A percentile compares a stretch with the other conserved stretches of the same genome.
phyloP scores from a whole-genome alignment of 441 rosid genomes.

The Corymbia calophylla region DNA sequence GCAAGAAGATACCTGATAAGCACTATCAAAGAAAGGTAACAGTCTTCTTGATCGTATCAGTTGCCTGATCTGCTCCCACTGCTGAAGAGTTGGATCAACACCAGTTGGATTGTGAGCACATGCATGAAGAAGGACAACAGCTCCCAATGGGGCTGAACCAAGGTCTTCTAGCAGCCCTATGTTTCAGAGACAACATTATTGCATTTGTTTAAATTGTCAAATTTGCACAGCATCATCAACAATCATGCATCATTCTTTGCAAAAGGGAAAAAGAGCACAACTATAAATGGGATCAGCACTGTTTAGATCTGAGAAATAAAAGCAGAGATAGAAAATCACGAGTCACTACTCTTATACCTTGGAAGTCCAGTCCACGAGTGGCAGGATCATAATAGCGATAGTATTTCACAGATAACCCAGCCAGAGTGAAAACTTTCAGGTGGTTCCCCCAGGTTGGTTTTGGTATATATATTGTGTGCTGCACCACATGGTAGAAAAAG shows the following conservation, averaged over 20 bases:
- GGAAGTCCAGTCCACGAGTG: slow-evolving; percentile 16
- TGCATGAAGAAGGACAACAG: slow-evolving; percentile 19
- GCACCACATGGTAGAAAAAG: neutral
- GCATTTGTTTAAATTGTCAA: neutral
- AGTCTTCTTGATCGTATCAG: slow-evolving; percentile 11
- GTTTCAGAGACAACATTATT: neutral
- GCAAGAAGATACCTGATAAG: slow-evolving; percentile 13
- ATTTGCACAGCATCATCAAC: neutral
- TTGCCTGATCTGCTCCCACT: slow-evolving; percentile 23
- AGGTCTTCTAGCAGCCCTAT: slow-evolving; percentile 18
- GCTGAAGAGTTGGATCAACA: slow-evolving; percentile 20
- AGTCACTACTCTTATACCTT: neutral
- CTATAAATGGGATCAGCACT: neutral
- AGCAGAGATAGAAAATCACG: neutral
- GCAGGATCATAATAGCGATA: slow-evolving; percentile 16
- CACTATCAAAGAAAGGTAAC: slow-evolving; percentile 22
- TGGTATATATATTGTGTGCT: slow-evolving; percentile 13
- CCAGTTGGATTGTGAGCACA: slow-evolving; percentile 25
- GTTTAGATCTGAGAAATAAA: neutral
- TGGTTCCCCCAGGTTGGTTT: slow-evolving; percentile 20
- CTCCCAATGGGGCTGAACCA: slow-evolving; percentile 14
- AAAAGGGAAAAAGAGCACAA: neutral
- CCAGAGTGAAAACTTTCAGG: slow-evolving; percentile 9
- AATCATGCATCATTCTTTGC: neutral
- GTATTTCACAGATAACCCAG: slow-evolving; percentile 11